These are phyloP conservation scores for Brassica juncea DNA, from an alignment of 345 rosid species.

Conservation along the genomic window DNA sequence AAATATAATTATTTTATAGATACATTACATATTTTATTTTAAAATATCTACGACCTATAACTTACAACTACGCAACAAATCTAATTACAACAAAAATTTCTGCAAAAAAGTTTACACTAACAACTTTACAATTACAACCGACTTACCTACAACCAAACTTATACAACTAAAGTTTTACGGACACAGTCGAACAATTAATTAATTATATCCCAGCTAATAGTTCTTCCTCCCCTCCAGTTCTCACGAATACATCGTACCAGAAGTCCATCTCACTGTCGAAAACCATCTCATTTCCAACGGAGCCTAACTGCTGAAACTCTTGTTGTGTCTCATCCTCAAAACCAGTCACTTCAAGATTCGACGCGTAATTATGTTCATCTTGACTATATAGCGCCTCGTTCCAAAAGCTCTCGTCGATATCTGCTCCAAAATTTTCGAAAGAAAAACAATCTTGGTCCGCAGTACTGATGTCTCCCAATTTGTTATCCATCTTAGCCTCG, in stretches of 20 bases:
- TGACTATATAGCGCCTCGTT: constrained; percentile 43
- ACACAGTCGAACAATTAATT: neutral
- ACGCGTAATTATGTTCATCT: constrained; percentile 24
- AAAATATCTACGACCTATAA: too few species aligned
- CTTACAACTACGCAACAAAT: too few species aligned
- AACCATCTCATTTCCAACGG: constrained; percentile 18
- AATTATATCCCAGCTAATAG: constrained; percentile 21
- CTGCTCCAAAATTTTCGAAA: constrained; percentile 45
- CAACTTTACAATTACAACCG: too few species aligned
- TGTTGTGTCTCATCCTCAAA: constrained; percentile 34
- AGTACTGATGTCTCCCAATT: constrained; percentile 31
- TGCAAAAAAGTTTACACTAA: too few species aligned
- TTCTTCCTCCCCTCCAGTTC: constrained; percentile 47
- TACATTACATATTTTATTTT: too few species aligned
- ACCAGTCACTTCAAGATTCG: constrained; percentile 26
- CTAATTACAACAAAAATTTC: too few species aligned
- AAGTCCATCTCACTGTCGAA: constrained; percentile 53
- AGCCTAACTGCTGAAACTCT: constrained; percentile 27
- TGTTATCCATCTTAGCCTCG: constrained; percentile 20
- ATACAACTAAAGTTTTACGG: too few species aligned
- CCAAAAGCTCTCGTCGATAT: constrained; percentile 75
- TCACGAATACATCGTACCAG: constrained; percentile 64
- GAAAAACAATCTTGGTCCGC: constrained; percentile 23
- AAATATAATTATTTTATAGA: too few species aligned
- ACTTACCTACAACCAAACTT: too few species aligned